Evolutionary conservation across 768 basidiomycete genomes (phyloP).

Genomic region (Mycena haematopus): DNA sequence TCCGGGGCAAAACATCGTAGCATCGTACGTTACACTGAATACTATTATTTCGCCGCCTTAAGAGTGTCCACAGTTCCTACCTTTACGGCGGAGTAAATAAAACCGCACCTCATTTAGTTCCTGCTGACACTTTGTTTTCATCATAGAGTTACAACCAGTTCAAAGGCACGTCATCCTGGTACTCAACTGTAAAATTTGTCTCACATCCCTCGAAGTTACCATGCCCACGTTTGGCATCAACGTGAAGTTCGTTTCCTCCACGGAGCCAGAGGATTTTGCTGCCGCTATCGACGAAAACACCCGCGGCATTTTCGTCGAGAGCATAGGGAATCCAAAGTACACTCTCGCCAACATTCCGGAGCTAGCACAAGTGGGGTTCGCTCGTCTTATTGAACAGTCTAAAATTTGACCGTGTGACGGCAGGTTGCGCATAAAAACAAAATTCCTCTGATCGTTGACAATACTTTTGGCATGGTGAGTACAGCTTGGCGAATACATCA

Average conservation of each 20-base stretch:
- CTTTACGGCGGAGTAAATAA: conserved; percentile 70
- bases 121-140: neutral
- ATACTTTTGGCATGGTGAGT: conserved; percentile 77
- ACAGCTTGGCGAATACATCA: neutral
- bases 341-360: conserved; percentile 69
- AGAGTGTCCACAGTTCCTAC: conserved; percentile 49
- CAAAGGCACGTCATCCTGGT: conserved; percentile 47
- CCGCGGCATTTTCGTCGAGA: conserved; percentile 78
- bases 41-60: neutral
- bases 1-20: conserved; percentile 80
- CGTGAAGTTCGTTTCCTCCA: conserved; percentile 65
- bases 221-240: conserved; percentile 73
- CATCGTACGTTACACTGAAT: conserved; percentile 53
- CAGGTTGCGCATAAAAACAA: conserved; percentile 74
- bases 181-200: conserved; percentile 19
- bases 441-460: conserved; percentile 83
- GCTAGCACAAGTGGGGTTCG: conserved; percentile 62
- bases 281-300: conserved; percentile 80
- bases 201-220: conserved; percentile 48
- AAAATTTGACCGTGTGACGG: neutral
- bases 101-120: neutral
- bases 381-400: neutral
- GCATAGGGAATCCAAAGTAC: conserved; percentile 82
- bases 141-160: conserved; percentile 82
- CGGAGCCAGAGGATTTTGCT: conserved; percentile 62